A percentile compares a stretch with the other conserved stretches of the same genome.
Conservation (phyloP, 2,329 filamentous ascomycete genomes). For the Clarireedia sp. region DNA sequence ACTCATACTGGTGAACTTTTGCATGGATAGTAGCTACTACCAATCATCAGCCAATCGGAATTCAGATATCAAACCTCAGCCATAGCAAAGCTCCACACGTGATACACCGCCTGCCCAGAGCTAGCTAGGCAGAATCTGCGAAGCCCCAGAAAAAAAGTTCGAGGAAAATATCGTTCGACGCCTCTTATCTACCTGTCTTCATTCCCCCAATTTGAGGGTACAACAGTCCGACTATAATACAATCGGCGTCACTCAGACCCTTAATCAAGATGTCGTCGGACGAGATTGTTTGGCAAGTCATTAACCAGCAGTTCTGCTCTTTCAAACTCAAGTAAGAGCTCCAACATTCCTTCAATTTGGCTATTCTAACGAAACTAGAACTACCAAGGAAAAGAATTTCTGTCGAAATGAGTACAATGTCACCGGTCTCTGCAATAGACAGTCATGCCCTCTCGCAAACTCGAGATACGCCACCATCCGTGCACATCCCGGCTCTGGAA, state of each 20-base stretch:
- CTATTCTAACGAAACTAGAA: conserved; percentile 42
- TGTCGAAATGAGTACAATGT: conserved; percentile 94
- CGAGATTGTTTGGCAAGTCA: conserved; percentile 96
- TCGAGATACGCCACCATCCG: conserved; percentile 88
- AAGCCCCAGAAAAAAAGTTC: conserved; percentile 6
- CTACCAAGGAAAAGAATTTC: conserved; percentile 81
- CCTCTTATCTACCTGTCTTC: background rate
- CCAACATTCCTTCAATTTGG: background rate
- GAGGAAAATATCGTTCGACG: conserved; percentile 5
- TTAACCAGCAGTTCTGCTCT: conserved; percentile 89
- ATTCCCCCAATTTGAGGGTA: too few species aligned
- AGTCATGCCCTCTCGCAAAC: conserved; percentile 87
- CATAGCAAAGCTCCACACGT: background rate
- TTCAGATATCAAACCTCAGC: too few species aligned
- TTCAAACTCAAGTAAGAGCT: conserved; percentile 78
- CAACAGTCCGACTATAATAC: too few species aligned
- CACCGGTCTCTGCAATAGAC: conserved; percentile 73
- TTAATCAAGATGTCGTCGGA: conserved; percentile 66
- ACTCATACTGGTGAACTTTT: too few species aligned
- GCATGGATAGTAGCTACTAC: too few species aligned
- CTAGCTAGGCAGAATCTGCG: background rate
- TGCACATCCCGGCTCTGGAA: conserved; percentile 69
- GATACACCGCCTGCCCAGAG: background rate
- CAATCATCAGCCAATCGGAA: too few species aligned
- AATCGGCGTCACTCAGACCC: background rate